phyloP scores from a whole-genome alignment of 768 basidiomycete genomes.

The Hemileccinum rubropunctum region DNA sequence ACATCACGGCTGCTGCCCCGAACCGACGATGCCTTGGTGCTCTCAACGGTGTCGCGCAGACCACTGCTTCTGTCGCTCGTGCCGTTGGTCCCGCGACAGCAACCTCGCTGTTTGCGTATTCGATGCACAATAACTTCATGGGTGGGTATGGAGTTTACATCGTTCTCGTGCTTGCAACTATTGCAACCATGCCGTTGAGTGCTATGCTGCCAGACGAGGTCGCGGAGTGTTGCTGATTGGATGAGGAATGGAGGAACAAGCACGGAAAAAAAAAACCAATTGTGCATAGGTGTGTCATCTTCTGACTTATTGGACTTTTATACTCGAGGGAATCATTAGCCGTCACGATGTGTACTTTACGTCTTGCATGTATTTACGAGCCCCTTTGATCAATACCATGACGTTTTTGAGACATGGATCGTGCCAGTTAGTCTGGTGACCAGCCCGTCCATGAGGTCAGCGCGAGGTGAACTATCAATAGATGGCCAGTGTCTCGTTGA shows the following conservation, averaged over 20 bases:
- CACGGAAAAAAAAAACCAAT: not conserved
- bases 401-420: constrained; percentile 3
- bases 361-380: constrained; percentile 23
- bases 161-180: constrained; percentile 17
- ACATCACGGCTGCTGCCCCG: constrained; percentile 63
- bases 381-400: constrained; percentile 17
- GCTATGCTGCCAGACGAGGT: constrained; percentile 22
- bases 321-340: not conserved
- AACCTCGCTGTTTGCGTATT: constrained; percentile 38
- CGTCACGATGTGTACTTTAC: constrained; percentile 16
- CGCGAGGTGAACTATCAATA: no score
- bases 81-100: constrained; percentile 33
- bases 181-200: constrained; percentile 18
- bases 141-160: constrained; percentile 37
- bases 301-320: constrained; percentile 8
- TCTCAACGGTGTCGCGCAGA: constrained; percentile 52
- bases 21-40: constrained; percentile 66
- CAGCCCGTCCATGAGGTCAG: no score
- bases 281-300: constrained; percentile 10
- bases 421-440: no score
- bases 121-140: constrained; percentile 33
- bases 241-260: not conserved
- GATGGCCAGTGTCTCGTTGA: constrained; percentile 2
- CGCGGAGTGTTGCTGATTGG: constrained; percentile 14
- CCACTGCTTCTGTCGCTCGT: constrained; percentile 28